Percentiles rank a stretch among this genome's conserved stretches.
Evolutionary conservation across 176 grass and related monocot genomes (phyloP).

Genomic region (Triticum monococcum): DNA sequence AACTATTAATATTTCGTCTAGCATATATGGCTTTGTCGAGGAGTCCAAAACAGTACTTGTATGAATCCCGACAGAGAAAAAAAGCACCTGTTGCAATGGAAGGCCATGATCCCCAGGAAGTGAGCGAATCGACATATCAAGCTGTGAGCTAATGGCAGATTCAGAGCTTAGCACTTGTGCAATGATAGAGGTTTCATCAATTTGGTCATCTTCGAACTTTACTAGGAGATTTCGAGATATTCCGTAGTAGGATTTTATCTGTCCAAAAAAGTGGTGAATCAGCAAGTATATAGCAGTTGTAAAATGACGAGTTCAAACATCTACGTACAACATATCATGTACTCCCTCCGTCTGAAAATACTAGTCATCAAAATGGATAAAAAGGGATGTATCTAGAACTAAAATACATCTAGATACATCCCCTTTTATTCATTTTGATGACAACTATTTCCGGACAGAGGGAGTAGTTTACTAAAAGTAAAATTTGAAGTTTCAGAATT

Average conservation of each 20-base stretch:
- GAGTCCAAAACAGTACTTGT: background rate
- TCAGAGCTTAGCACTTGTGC: constrained; percentile 84
- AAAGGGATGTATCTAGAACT: too few species aligned
- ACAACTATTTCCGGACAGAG: too few species aligned
- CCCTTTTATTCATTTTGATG: too few species aligned
- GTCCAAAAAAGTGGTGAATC: background rate
- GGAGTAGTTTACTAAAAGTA: background rate
- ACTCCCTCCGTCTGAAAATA: too few species aligned
- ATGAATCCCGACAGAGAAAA: background rate
- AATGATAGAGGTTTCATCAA: constrained; percentile 84
- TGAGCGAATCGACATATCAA: constrained; percentile 90
- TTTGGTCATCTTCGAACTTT: constrained; percentile 95
- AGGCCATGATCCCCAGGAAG: constrained; percentile 89
- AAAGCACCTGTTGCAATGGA: constrained; percentile 82
- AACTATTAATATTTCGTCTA: background rate
- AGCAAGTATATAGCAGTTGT: background rate
- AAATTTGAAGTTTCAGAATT: background rate
- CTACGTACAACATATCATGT: background rate
- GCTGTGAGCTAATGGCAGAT: constrained; percentile 79
- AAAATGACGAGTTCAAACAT: background rate
- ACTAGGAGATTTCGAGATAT: constrained; percentile 90
- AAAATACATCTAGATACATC: too few species aligned
- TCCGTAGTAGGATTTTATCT: constrained; percentile 98
- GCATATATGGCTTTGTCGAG: background rate
- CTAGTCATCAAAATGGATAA: too few species aligned